Evolutionary conservation across 1,284 basidiomycete genomes (phyloP), one percentile per base, ranked within the genome.

Genomic region (Blastosporella zonata): DNA sequence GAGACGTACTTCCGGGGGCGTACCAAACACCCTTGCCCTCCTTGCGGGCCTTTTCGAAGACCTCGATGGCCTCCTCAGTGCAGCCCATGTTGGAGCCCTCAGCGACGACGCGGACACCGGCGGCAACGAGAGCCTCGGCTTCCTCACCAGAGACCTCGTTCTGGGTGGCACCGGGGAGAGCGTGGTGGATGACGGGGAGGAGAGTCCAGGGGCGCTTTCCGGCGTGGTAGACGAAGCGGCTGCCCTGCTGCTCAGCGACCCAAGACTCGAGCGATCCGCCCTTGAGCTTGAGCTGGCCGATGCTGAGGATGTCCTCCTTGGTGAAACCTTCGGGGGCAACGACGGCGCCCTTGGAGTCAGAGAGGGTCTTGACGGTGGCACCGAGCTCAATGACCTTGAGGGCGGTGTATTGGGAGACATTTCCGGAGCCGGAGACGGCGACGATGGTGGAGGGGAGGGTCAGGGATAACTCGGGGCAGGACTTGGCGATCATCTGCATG

Each of bases 301-400:
- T 77, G 53, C 72, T 68, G 50, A 72, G 62, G 55, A 89, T 72
- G 61, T 82, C 76, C 40, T 75, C 78, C 53, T 74, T 71, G 38
- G 77, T 78, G 73, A 83, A 85, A 42, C 82, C 83, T 48, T 75
- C 67, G 64, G 68, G 62, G 47, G 83, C 74, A 64, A 90, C 75
- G 55, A 90, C 71, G 8, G 83, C 69, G 50, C 88, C 88, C 63
- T 81, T 83, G 53, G 87, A 90, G 73, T 90, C 88, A 57, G 84
- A 87, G 55, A 91, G 78, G n/a, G 86, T 82, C 61, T 87, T 69
- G 46, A 90, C 87, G 51, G 72, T 79, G 49, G 79, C 87, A 49
- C 88, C 88, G 61, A 90, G 82, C 68, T 88, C 84, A 65, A 91
- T 78, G 52, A 87, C 79, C 70, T 90, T 90, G 65, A 89, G 75